phyloP scores from a whole-genome alignment of 345 rosid species.

The Geranium brycei region DNA sequence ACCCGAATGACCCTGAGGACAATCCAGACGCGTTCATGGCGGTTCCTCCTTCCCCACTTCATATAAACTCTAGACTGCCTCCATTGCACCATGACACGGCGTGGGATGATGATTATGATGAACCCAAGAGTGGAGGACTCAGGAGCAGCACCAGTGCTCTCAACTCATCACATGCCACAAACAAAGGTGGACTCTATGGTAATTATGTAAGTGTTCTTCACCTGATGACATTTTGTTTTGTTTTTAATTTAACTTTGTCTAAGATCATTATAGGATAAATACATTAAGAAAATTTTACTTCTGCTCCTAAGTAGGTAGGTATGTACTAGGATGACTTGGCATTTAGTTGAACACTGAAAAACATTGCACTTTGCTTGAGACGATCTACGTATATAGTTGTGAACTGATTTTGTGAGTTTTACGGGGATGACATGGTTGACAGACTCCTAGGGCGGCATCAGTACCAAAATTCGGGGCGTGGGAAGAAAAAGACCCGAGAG shows the following conservation, averaged over 20 bases:
- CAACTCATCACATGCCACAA: too few species aligned
- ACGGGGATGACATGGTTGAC: background rate
- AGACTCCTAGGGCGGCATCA: conserved; percentile 27
- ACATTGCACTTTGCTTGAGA: too few species aligned
- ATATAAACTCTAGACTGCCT: background rate
- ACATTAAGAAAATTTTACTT: too few species aligned
- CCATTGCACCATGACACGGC: background rate
- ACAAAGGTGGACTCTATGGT: background rate
- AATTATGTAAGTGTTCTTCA: background rate
- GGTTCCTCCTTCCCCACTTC: background rate
- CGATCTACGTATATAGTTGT: too few species aligned
- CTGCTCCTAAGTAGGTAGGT: too few species aligned
- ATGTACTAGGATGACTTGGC: too few species aligned
- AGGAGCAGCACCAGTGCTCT: too few species aligned
- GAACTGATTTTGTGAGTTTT: too few species aligned
- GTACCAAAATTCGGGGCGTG: conserved; percentile 50
- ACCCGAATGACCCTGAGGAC: background rate
- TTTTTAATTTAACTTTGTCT: too few species aligned
- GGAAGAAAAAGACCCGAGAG: conserved; percentile 40
- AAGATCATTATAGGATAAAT: too few species aligned
- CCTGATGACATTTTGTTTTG: background rate
- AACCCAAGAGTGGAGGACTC: background rate
- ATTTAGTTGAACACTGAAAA: too few species aligned
- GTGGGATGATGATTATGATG: background rate
- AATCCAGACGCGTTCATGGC: background rate